Evolutionary conservation across 177 flowering plant genomes (phyloP).

Genomic region (Vitis hybrid): DNA sequence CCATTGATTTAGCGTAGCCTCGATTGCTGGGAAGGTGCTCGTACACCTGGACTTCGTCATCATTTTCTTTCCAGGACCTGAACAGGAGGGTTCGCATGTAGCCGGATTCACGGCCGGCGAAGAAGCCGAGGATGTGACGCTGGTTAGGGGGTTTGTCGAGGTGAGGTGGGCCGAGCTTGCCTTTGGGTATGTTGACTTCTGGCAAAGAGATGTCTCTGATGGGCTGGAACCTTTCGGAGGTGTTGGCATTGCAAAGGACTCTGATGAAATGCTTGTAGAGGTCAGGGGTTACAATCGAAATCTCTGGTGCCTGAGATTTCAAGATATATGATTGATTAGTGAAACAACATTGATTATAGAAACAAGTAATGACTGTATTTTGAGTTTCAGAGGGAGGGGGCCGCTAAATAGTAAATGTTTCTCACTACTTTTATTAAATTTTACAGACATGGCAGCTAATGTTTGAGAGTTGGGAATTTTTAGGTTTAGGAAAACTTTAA

Average conservation of each 20-base stretch:
- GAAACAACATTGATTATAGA: neutral
- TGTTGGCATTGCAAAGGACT: conserved; percentile 72
- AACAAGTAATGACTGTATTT: neutral
- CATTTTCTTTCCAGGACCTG: conserved; percentile 47
- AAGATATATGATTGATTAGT: neutral
- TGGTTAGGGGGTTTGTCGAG: conserved; percentile 12
- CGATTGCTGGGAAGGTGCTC: conserved; percentile 31
- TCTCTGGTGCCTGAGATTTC: conserved; percentile 44
- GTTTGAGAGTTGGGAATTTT: too few relatives aligned
- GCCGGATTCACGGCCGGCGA: conserved; percentile 51
- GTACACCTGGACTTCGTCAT: conserved; percentile 42
- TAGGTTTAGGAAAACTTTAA: too few relatives aligned
- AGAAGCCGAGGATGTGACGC: conserved; percentile 40
- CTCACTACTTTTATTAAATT: too few relatives aligned
- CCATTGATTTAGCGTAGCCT: conserved; percentile 40
- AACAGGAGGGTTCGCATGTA: conserved; percentile 33
- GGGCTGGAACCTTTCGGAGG: conserved; percentile 54
- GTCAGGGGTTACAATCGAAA: conserved; percentile 27
- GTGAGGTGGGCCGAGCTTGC: conserved; percentile 17
- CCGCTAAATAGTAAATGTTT: too few relatives aligned
- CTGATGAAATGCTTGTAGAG: conserved; percentile 38
- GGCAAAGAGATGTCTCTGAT: conserved; percentile 54
- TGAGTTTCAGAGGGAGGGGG: too few relatives aligned
- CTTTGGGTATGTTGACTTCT: conserved; percentile 36
- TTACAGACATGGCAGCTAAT: too few relatives aligned